Evolutionary conservation across 345 rosid genomes (phyloP).

Genomic region (Pelargonium nanum): DNA sequence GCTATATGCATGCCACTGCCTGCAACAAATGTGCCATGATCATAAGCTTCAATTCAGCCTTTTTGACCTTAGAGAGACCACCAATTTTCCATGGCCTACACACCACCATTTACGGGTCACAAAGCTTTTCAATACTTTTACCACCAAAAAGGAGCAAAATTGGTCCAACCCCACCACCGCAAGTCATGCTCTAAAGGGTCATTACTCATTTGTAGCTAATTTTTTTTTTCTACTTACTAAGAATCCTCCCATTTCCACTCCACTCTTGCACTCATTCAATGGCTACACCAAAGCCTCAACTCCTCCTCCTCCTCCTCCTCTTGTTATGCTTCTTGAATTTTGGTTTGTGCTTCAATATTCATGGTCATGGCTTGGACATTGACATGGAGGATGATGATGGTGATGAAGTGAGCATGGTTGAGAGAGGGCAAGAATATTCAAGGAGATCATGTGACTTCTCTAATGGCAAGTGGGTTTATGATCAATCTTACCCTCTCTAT

Average conservation of each 20-base stretch:
- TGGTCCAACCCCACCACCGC: no score
- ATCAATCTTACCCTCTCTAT: conserved; percentile 69
- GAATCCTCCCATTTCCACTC: no score
- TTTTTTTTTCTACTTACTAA: neutral
- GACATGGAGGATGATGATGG: neutral
- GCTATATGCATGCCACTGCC: neutral
- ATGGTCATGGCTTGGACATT: neutral
- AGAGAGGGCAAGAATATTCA: conserved; percentile 20
- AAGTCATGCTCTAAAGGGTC: no score
- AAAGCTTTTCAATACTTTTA: neutral
- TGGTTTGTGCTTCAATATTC: neutral
- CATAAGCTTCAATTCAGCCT: neutral
- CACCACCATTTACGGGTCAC: neutral
- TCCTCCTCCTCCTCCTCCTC: neutral
- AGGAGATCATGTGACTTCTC: conserved; percentile 45
- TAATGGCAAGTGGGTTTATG: conserved; percentile 72
- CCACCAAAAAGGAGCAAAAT: neutral
- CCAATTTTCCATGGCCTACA: neutral
- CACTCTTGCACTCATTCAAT: neutral
- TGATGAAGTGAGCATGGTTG: conserved; percentile 17
- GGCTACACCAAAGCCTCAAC: neutral
- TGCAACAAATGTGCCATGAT: neutral
- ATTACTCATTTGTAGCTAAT: no score
- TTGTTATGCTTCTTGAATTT: no score
- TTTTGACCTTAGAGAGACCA: neutral